Evolutionary conservation across 805 yeast genomes (phyloP), one percentile per base, ranked within the genome.

Genomic region (Candida koratica): DNA sequence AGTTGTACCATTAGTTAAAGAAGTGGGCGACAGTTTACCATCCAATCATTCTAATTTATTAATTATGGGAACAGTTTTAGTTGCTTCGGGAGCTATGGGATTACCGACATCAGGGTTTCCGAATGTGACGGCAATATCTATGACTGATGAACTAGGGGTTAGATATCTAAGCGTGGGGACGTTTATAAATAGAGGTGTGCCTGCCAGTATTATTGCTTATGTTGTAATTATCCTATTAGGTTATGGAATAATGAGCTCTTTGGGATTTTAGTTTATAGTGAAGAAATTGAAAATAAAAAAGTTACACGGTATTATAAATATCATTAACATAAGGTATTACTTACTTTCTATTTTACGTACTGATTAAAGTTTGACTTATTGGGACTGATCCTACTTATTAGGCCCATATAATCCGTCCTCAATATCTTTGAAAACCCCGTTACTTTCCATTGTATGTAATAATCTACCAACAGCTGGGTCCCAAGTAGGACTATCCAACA

Each of bases 101-200:
- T 60, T 65, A 46, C 70, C 70, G 6, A 64, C 70, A 0, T 61
- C 68, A 3, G 71, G 71, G 1, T 65, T 65, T 52, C 71, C 71
- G 17, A 65, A 65, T 29, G 70, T 65, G 17, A 65, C 70, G 5
- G 71, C 70, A 9, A 61, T 65, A 31, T 56, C 66, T 35, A 61
- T 64, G 69, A 56, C 64, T 2, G 71, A 65, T 43, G 67, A 64
- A 46, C 52, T 64, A 28, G 70, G 70, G 2, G 56, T 59, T 38
- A 55, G 61, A 12, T 65, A 65, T 39, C 54, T 65, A 41, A 57
- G 68, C 8, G 69, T 64, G 12, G 59, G 59, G 30, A 64, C 68
- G 4, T 65, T 65, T 36, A 65, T 65, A 34, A 64, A 64, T 12
- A 49, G 70, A 44, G 71, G 71, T 36, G 67, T 64, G 5, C 70